Conservation (phyloP, 345 rosid species). For the Populus nigra region DNA sequence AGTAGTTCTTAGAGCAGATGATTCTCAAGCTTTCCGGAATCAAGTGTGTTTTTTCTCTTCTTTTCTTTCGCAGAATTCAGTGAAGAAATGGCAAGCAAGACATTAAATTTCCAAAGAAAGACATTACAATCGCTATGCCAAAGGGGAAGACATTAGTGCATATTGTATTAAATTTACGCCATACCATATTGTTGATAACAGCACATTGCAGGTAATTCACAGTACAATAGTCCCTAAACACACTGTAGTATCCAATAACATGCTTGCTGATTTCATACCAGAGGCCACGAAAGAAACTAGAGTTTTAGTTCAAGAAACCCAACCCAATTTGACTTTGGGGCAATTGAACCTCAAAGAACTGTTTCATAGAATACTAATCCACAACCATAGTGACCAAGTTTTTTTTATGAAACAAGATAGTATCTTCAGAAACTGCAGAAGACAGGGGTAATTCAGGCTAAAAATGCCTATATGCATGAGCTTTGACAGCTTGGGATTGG, state of each 20-base stretch:
- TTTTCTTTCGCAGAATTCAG: too few species aligned
- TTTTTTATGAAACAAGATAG: not conserved
- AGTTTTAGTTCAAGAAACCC: not conserved
- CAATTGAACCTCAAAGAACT: not conserved
- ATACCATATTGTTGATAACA: too few species aligned
- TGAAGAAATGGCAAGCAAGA: too few species aligned
- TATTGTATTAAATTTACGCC: too few species aligned
- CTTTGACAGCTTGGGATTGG: not conserved
- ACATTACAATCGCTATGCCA: too few species aligned
- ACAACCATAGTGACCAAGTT: not conserved
- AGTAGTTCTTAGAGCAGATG: too few species aligned
- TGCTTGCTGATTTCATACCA: not conserved
- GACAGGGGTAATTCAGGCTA: not conserved
- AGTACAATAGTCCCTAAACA: not conserved
- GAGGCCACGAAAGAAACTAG: not conserved
- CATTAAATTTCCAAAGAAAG: too few species aligned
- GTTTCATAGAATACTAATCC: not conserved
- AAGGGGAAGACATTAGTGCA: too few species aligned
- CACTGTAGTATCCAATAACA: not conserved
- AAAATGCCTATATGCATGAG: not conserved
- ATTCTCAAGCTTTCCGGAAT: too few species aligned
- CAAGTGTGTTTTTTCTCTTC: too few species aligned
- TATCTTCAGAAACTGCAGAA: not conserved
- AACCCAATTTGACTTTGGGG: not conserved
- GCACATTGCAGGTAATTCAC: too few species aligned